Evolutionary conservation across 2,329 filamentous ascomycete species (phyloP).

Genomic region (Aspergillus niger): DNA sequence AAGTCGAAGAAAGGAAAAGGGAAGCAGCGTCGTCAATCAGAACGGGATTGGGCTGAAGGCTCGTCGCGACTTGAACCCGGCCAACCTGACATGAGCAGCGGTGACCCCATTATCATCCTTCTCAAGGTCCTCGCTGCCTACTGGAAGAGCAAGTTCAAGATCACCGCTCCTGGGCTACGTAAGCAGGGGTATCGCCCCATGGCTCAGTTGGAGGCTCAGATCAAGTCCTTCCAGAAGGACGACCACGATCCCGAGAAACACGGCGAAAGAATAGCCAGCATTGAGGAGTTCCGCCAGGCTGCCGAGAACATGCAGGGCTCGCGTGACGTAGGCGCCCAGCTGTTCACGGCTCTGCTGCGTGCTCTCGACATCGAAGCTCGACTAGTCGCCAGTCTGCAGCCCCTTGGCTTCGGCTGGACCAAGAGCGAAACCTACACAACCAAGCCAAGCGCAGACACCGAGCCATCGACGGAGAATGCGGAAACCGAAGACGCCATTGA

Average conservation of each 20-base stretch:
- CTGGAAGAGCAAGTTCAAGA: conserved; percentile 82
- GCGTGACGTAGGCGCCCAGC: conserved; percentile 81
- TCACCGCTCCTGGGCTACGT: conserved; percentile 77
- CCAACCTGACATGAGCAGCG: conserved; percentile 73
- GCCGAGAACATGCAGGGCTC: conserved; percentile 77
- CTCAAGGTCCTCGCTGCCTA: conserved; percentile 76
- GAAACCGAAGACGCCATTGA: conserved; percentile 23
- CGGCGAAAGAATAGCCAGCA: conserved; percentile 71
- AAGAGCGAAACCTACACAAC: conserved; percentile 76
- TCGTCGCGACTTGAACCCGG: conserved; percentile 71
- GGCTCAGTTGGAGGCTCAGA: conserved; percentile 71
- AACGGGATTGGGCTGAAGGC: conserved; percentile 70
- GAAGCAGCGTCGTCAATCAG: conserved; percentile 43
- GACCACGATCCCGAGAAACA: conserved; percentile 64
- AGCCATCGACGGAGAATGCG: conserved; percentile 3
- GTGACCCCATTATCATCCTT: conserved; percentile 77
- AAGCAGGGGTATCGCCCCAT: conserved; percentile 86
- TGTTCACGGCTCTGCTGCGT: conserved; percentile 83
- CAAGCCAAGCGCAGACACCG: conserved; percentile 8
- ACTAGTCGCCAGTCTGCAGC: conserved; percentile 81
- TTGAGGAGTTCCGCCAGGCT: conserved; percentile 67
- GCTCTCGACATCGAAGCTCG: conserved; percentile 79
- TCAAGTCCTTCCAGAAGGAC: conserved; percentile 68
- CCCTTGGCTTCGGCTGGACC: conserved; percentile 86
- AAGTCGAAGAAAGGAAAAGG: conserved; percentile 46